Evolutionary conservation across 768 basidiomycete genomes (phyloP), one percentile per base, ranked within the genome.

Genomic region (Auricularia sp.): DNA sequence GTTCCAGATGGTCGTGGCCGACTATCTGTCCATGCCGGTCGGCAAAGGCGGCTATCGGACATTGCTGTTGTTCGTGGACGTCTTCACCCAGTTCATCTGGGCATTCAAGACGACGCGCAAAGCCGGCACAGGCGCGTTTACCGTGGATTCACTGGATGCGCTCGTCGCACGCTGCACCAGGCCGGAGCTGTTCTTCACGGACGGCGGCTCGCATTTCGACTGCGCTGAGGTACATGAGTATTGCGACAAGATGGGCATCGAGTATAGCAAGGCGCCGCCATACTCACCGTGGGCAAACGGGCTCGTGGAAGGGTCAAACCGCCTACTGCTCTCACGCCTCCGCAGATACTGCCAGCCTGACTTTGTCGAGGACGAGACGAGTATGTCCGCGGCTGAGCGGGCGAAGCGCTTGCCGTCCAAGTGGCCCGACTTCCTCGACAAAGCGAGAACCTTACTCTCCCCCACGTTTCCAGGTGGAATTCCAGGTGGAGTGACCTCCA

Each of bases 221-320:
- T 76, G 75, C 66, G 34, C 69, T 3, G 75, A 75, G 5, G 73
- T 81, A 0, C 2, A 44, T 0, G 69, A 64, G 1, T 67, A 69
- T 61, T 81, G 77, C 63, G 64, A 66, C 2, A 21, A 62, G 18
- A 37, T 67, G 11, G 67, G 70, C 0, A 70, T 69, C 1, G 62
- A 70, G 35, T 65, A 69, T 3, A 67, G 73, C 11, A 66, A 74
- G 0, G 65, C 69, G 0, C 51, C 76, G 11, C 75, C 75, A 1
- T 80, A 80, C 62, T 70, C 77, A 10, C 79, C 78, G 6, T 80
- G 78, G 79, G 67, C 79, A 14, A 79, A 79, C 62, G 75, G 78
- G 0, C 67, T 78, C 0, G 69, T 77, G 0, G 74, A 78, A 45
- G 72, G 73, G 3, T 68, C 72, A 0, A 80, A 81, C 66, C 70